A percentile compares a stretch with the other conserved stretches of the same genome.
phyloP scores from a whole-genome alignment of 2,329 filamentous ascomycete genomes.

The Colletotrichum plurivorum region DNA sequence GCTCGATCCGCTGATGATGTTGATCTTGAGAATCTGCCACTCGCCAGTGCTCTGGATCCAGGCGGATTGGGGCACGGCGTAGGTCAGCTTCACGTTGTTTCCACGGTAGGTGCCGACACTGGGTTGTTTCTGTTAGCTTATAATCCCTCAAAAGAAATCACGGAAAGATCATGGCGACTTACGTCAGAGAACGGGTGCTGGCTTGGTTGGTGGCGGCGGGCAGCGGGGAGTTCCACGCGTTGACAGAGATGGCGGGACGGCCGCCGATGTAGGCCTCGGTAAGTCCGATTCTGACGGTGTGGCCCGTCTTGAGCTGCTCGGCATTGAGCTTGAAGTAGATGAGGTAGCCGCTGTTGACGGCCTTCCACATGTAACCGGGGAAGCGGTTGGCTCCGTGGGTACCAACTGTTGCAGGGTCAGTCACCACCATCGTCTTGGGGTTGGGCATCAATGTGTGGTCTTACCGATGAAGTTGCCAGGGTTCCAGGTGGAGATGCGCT shows the following conservation, averaged over 20 bases:
- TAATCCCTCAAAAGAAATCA: neutral
- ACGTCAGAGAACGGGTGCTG: constrained; percentile 49
- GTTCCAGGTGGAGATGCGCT: constrained; percentile 49
- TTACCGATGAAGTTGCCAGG: constrained; percentile 49
- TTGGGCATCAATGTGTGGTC: neutral
- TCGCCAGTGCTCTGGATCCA: constrained; percentile 47
- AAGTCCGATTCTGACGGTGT: constrained; percentile 49
- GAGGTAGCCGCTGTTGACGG: constrained; percentile 57
- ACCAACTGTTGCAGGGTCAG: constrained; percentile 43
- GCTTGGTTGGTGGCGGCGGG: constrained; percentile 48
- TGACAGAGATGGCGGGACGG: constrained; percentile 49
- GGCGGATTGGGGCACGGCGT: constrained; percentile 45
- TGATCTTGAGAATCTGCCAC: constrained; percentile 49
- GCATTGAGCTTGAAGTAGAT: constrained; percentile 54
- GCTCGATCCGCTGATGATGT: constrained; percentile 41
- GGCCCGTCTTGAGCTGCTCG: constrained; percentile 46
- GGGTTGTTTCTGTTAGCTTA: neutral
- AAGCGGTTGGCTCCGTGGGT: constrained; percentile 51
- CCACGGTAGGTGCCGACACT: constrained; percentile 50
- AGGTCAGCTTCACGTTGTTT: constrained; percentile 49
- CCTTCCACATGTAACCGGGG: constrained; percentile 59
- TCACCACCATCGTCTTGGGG: neutral
- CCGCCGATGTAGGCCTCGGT: constrained; percentile 50
- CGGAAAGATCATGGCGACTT: neutral
- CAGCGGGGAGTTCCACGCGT: constrained; percentile 46